Evolutionary conservation across 305 asterid genomes (phyloP).

Genomic region (Ilex paraguariensis): DNA sequence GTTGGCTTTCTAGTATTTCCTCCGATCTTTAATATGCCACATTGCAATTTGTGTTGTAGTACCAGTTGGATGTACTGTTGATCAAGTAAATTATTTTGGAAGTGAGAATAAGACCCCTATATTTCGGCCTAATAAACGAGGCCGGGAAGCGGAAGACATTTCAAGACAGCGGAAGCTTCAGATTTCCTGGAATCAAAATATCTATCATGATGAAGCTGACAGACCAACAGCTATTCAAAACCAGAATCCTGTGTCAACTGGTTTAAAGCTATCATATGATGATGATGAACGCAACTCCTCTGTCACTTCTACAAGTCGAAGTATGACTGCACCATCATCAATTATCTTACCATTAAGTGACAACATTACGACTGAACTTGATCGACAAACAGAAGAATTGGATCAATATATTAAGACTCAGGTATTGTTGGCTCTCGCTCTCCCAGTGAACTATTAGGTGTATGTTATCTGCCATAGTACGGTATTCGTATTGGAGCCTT

Average conservation of each 20-base stretch:
- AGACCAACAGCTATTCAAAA: constrained; percentile 29
- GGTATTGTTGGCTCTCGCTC: constrained; percentile 30
- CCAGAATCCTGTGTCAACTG: constrained; percentile 78
- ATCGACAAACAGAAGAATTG: constrained; percentile 60
- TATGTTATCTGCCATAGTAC: background rate
- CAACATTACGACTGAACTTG: constrained; percentile 56
- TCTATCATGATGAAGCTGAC: constrained; percentile 44
- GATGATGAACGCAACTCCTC: constrained; percentile 78
- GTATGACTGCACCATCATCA: constrained; percentile 44
- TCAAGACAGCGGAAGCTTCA: constrained; percentile 49
- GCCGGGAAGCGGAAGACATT: constrained; percentile 38
- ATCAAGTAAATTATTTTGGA: constrained; percentile 58
- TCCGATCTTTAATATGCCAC: too few relatives aligned
- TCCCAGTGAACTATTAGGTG: background rate
- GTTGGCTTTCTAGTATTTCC: too few relatives aligned
- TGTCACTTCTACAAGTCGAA: constrained; percentile 62
- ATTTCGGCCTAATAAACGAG: constrained; percentile 37
- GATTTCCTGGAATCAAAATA: constrained; percentile 41
- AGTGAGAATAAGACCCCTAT: constrained; percentile 33
- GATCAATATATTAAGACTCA: constrained; percentile 58
- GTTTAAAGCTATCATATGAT: constrained; percentile 75
- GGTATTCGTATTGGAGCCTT: background rate
- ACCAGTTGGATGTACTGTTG: constrained; percentile 43
- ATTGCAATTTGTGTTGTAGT: constrained; percentile 29
- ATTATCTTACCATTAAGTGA: constrained; percentile 37